Evolutionary conservation across 495 filamentous ascomycete genomes (phyloP), one percentile per base, ranked within the genome.

Genomic region (Trichoderma parareesei): DNA sequence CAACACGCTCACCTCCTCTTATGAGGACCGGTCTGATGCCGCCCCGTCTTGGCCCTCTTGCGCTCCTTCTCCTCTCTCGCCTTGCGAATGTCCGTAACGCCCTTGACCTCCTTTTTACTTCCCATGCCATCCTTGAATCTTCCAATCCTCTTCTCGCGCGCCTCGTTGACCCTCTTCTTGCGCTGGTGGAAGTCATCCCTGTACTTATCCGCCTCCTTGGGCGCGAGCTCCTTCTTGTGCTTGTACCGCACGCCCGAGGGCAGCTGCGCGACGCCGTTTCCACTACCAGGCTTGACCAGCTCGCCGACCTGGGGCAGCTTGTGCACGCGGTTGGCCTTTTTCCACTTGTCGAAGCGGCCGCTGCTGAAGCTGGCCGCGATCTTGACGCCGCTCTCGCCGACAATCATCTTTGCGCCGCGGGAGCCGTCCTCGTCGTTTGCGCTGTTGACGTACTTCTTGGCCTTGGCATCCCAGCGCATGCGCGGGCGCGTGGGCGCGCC

Each of bases 401-500:
- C 83, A 48, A 98, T 89, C 76, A 96, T 86, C 64, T 87, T 89
- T n/a, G 79, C 79, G 61, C 92, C 91, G 73, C 89, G 89, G 60
- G 87, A 91, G 18, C 94, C 95, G 79, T 97, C 94, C 70, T 95
- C 90, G 75, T 98, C 94, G 80, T 98, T 97, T 66, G 85, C 87
- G 37, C 88, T 82, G 2, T 88, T 77, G 7, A 98, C 93, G 76
- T 97, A 98, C 77, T 97, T 98, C 77, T 89, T 93, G 69, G 87
- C 84, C 71, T 94, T 93, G 83, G 97, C 96, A 79, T 98, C 94
- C 94, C 94, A 98, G 64, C 93, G 85, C 86, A 94, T 85, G 59
- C 87, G 85, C 44, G 86, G 81, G 70, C 85, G 84, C 27, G 85
- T 84, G 1, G 90, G 85, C 69, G 90, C 86, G 48, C 81, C 92